phyloP scores from a whole-genome alignment of 306 rosid genomes.

The Ormosia semicastrata region DNA sequence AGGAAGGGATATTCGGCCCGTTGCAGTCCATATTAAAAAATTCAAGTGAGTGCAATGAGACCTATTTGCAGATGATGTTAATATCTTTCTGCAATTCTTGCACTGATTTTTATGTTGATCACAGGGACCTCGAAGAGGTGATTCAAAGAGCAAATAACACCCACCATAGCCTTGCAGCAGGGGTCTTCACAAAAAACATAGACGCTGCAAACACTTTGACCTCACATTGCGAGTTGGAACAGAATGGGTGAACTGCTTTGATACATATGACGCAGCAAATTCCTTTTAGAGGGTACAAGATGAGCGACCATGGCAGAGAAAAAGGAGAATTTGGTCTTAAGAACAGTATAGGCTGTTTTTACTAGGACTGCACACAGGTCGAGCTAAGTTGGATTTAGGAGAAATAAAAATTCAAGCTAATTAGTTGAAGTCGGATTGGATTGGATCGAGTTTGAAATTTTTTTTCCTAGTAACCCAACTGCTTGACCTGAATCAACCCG shows the following conservation, averaged over 20 bases:
- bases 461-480: too few relatives aligned
- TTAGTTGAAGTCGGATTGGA: too few relatives aligned
- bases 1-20: slow-evolving; percentile 81
- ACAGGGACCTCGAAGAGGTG: slow-evolving; percentile 64
- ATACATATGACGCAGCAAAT: slow-evolving; percentile 71
- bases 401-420: too few relatives aligned
- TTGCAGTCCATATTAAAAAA: slow-evolving; percentile 76
- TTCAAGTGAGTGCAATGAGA: slow-evolving; percentile 50
- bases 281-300: slow-evolving; percentile 85
- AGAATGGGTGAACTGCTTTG: slow-evolving; percentile 70
- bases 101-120: not conserved
- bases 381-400: too few relatives aligned
- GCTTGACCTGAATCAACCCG: too few relatives aligned
- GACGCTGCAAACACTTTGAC: slow-evolving; percentile 67
- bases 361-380: too few relatives aligned
- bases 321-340: slow-evolving; percentile 67
- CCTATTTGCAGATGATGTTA: not conserved
- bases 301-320: slow-evolving; percentile 81
- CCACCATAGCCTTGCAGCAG: slow-evolving; percentile 76
- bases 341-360: slow-evolving; percentile 75
- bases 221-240: slow-evolving; percentile 68
- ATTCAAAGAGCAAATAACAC: slow-evolving; percentile 58
- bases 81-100: not conserved
- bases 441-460: too few relatives aligned
- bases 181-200: slow-evolving; percentile 60